Base-by-base conservation (phyloP, 495 filamentous ascomycete species). In the Glonium stellatum region DNA sequence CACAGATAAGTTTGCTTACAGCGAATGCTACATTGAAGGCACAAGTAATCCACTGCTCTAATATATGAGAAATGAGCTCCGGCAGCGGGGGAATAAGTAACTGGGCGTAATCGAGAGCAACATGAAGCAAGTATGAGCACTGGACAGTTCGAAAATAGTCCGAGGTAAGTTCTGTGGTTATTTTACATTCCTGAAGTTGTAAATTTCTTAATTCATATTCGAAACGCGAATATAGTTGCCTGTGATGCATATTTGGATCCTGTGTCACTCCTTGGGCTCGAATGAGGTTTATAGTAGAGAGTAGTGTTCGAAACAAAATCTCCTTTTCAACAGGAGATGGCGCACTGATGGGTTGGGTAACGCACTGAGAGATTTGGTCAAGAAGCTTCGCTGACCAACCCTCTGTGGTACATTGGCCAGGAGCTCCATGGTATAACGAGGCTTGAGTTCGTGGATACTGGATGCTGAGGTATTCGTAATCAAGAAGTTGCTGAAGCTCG, bases 391-490 rank as follows among this genome's bases (percentile, higher is more conserved):
- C 21, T 31, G 25, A 6, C 48, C 48, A 51, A 25, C 21, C 31
- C 6, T 48, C 23, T 8, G n/a, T 31, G 18, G 8, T 51, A 22
- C 9, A 15, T 31, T 15, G 48, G 19, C 10, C 18, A 22, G 21
- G 13, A n/a, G 8, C 15, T 48, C 13, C 44, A 48, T 19, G 6
- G 44, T 15, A 15, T 15, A 48, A 15, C 8, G 18, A 22, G 22
- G 15, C 25, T 31, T 22, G 48, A 25, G 48, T 8, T 15, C 15
- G 48, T 25, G 19, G 19, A 51, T 51, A 51, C 25, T 51, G 21
- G 25, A 51, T 23, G 48, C 48, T 25, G 48, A 51, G 48, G 48
- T 51, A 51, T 51, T 51, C 48, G 19, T 51, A 22, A 31, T 25
- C 25, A 1, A 51, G 48, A 27, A 51, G 19, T 51, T 51, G 48